Conservation (phyloP, 129 eudicot species). For the Helianthus tuberosus region DNA sequence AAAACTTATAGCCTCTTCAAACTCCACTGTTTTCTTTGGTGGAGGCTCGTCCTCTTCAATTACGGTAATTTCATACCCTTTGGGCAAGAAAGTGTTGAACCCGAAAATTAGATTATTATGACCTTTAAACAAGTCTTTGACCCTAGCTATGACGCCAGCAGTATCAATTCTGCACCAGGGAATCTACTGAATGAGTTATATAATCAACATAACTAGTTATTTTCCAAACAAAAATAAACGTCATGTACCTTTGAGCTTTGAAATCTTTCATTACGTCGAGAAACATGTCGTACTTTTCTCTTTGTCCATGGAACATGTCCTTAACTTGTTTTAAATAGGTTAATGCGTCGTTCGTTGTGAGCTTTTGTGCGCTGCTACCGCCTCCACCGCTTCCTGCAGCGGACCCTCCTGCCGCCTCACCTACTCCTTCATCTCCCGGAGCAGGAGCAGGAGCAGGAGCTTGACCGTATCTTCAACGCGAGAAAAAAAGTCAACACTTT, state of each 20-base stretch:
- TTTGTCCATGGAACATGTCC: conserved; percentile 86
- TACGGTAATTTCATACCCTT: conserved; percentile 89
- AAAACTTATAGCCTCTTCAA: conserved; percentile 94
- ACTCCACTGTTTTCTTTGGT: conserved; percentile 80
- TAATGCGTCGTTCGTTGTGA: conserved; percentile 90
- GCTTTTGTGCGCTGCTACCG: conserved; percentile 60
- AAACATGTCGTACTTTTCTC: conserved; percentile 82
- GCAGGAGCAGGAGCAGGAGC: conserved; percentile 47
- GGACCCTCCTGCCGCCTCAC: conserved; percentile 35
- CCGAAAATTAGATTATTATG: conserved; percentile 85
- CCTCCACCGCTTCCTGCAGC: conserved; percentile 41
- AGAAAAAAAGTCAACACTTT: not conserved
- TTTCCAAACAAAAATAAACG: not conserved
- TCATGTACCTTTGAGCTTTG: conserved; percentile 84
- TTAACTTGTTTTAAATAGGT: conserved; percentile 86
- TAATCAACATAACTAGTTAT: not conserved
- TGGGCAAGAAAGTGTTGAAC: conserved; percentile 89
- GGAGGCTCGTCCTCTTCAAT: conserved; percentile 80
- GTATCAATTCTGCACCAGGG: conserved; percentile 69
- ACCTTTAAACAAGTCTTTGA: conserved; percentile 79
- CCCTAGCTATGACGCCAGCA: conserved; percentile 78
- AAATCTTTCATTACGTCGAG: conserved; percentile 92
- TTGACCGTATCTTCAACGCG: conserved; percentile 64
- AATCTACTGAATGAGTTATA: not conserved
- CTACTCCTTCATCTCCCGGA: conserved; percentile 43